Evolutionary conservation across 257 asterid species (phyloP), one percentile per base, ranked within the genome.

Genomic region (Leonotis leonurus): DNA sequence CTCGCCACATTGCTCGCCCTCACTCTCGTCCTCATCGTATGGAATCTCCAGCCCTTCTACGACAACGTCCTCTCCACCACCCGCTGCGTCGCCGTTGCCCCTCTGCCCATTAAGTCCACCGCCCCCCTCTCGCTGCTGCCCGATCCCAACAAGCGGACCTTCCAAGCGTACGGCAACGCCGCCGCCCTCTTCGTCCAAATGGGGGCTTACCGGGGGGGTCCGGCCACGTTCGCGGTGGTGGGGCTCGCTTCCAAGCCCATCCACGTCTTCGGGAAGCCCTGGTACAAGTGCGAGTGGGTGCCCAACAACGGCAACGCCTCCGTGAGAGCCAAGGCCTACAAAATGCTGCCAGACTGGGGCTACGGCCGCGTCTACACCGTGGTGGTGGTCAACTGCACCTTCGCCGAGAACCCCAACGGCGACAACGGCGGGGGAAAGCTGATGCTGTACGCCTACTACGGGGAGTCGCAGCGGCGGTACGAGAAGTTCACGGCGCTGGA

Each of bases 201-300:
- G 94, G 94, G 96, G 4, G 95, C 96, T 7, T 91, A 91, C 73
- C 83, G 98, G 58, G 98, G 98, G 48, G 96, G 98, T 1, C 68
- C 79, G 7, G 40, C 60, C 48, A 88, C 90, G 0, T 91, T 91
- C 30, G 88, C 97, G 22, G 79, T 91, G 27, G 79, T 85, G 60
- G 95, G 95, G 8, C 79, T 91, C 35, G 87, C 95, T 4, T 86
- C 97, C 0, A 91, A 91, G 54, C 98, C 96, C 18, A 70, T 64
- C 2, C 95, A 86, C 64, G 93, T 88, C 16, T 88, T 62, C 68
- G 85, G 90, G 1, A 75, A 68, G n/a, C 95, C 95, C 0, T 82
- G 90, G 67, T 91, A 79, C 71, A 79, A 78, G 26, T 88, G 98
- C 70, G 89, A 84, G 80, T 88, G 96, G 98, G 70, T 85, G 57